Percentiles rank a stretch among this genome's conserved stretches.
Conservation (phyloP, 2,329 filamentous ascomycete species). For the Fusarium tuaranense region DNA sequence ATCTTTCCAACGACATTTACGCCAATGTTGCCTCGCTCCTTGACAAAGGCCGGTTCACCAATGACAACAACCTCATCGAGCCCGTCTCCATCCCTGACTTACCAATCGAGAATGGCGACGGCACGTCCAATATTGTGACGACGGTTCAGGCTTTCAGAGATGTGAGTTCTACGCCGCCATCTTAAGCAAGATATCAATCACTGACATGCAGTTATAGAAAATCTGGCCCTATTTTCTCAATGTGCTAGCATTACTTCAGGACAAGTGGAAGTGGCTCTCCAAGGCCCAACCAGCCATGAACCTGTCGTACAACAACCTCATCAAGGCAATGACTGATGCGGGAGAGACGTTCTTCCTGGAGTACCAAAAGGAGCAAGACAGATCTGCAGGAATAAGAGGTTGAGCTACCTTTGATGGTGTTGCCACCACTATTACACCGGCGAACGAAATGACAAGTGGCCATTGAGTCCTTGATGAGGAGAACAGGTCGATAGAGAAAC, state of each 20-base stretch:
- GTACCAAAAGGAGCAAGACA: background rate
- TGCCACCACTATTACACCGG: background rate
- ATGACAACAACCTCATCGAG: background rate
- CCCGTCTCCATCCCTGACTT: background rate
- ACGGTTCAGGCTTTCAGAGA: background rate
- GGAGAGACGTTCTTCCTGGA: background rate
- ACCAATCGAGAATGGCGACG: background rate
- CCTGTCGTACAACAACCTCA: background rate
- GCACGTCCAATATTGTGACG: background rate
- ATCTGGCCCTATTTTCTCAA: background rate
- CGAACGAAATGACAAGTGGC: background rate
- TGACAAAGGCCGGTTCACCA: background rate
- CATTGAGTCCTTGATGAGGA: background rate
- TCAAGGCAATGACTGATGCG: background rate
- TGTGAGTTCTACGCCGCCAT: background rate
- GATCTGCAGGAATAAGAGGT: background rate
- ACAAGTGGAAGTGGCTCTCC: background rate
- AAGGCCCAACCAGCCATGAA: background rate
- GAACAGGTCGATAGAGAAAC: too few species aligned
- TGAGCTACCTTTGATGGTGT: background rate
- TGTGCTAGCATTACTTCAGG: background rate
- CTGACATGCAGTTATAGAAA: background rate
- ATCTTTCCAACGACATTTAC: background rate
- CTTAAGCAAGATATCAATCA: background rate
- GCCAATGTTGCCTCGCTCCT: background rate